These are phyloP conservation scores for Neonothopanus nambi DNA, from an alignment of 1,284 basidiomycete genomes.

Conservation along the genomic window DNA sequence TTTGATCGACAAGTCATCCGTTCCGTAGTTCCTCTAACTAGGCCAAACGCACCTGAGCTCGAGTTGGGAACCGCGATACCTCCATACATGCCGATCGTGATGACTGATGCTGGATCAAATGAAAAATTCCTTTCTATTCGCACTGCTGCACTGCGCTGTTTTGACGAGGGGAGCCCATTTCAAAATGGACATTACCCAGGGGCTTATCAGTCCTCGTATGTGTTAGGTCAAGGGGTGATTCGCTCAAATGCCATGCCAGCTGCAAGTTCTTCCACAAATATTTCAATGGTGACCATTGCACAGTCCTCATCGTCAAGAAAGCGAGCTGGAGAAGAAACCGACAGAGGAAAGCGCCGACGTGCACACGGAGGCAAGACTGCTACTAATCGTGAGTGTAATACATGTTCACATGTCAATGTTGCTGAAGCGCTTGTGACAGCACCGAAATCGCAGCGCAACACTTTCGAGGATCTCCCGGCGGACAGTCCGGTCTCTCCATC, in stretches of 20 bases:
- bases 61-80: not conserved
- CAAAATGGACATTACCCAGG: not conserved
- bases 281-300: too few relatives aligned
- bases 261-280: too few relatives aligned
- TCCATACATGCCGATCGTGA: not conserved
- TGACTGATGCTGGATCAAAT: not conserved
- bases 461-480: not conserved
- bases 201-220: too few relatives aligned
- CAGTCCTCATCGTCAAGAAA: too few relatives aligned
- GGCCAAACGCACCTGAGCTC: not conserved
- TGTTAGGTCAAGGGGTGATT: not conserved
- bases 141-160: not conserved
- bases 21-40: not conserved
- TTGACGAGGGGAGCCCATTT: not conserved
- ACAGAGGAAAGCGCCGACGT: too few relatives aligned
- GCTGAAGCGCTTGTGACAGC: not conserved
- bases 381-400: not conserved
- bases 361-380: too few relatives aligned
- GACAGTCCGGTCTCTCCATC: not conserved
- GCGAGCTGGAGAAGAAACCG: too few relatives aligned
- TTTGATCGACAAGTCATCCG: slow-evolving; percentile 4
- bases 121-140: not conserved
- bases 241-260: too few relatives aligned
- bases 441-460: not conserved
- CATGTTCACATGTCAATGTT: not conserved